phyloP scores from a whole-genome alignment of 768 basidiomycete species.

The Botryobasidium botryosum region DNA sequence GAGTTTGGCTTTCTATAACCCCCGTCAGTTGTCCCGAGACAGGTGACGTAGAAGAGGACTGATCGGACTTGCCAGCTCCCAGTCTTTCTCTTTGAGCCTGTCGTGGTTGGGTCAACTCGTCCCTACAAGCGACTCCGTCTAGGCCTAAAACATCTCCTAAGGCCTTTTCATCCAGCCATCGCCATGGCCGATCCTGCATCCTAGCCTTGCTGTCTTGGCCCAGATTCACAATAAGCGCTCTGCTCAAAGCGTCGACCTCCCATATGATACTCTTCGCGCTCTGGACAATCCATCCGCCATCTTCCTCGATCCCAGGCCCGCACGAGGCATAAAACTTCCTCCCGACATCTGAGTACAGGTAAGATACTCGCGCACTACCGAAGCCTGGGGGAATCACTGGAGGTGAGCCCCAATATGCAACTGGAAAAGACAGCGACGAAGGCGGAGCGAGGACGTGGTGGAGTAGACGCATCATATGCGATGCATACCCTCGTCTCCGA shows the following conservation, averaged over 20 bases:
- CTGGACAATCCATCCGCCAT: slow-evolving; percentile 32
- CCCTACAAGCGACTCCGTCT: too few species aligned
- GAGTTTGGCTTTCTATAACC: too few species aligned
- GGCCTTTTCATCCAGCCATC: too few species aligned
- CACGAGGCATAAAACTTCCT: slow-evolving; percentile 27
- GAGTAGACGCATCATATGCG: slow-evolving; percentile 46
- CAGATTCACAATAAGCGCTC: too few species aligned
- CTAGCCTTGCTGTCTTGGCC: too few species aligned
- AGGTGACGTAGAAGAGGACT: too few species aligned
- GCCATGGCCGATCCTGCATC: too few species aligned
- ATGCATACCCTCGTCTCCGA: slow-evolving; percentile 24
- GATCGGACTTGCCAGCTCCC: too few species aligned
- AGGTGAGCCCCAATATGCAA: slow-evolving; percentile 25
- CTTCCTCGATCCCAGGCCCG: slow-evolving; percentile 21
- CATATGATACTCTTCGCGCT: slow-evolving; percentile 26
- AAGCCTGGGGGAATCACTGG: slow-evolving; percentile 22
- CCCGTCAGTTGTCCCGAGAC: too few species aligned
- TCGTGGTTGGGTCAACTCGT: too few species aligned
- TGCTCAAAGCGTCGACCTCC: slow-evolving; percentile 14
- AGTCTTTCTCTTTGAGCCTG: too few species aligned
- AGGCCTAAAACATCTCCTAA: too few species aligned
- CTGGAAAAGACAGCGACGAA: slow-evolving; percentile 24
- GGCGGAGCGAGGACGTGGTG: slow-evolving; percentile 35
- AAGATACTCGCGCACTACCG: slow-evolving; percentile 30
- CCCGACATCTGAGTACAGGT: slow-evolving; percentile 39